These are phyloP conservation scores for Penicillium sclerotiorum DNA, from an alignment of 2,329 filamentous ascomycete genomes.

Conservation along the genomic window DNA sequence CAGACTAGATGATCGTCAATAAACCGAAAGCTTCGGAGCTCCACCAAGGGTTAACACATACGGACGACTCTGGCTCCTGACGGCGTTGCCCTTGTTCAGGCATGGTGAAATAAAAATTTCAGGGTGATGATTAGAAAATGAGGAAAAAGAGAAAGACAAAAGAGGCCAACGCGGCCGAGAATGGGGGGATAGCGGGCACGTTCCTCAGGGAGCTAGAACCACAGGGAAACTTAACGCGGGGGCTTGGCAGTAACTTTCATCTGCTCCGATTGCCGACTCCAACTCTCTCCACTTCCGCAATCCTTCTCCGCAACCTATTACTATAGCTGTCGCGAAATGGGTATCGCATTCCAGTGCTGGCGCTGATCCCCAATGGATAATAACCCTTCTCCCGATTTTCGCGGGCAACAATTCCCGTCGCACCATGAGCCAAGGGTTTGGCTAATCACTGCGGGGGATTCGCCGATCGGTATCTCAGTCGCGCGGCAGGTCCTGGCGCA, in stretches of 20 bases:
- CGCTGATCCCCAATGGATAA: slow-evolving; percentile 38
- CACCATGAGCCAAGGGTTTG: slow-evolving; percentile 78
- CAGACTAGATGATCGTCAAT: slow-evolving; percentile 40
- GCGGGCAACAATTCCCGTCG: slow-evolving; percentile 59
- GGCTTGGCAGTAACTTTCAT: slow-evolving; percentile 3
- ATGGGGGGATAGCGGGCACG: slow-evolving; percentile 10
- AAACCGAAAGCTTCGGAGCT: slow-evolving; percentile 4
- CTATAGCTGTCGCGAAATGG: slow-evolving; percentile 28
- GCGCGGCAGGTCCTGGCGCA: slow-evolving; percentile 82
- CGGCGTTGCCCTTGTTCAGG: slow-evolving; percentile 43
- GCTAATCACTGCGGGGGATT: slow-evolving; percentile 86
- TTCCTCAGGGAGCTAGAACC: slow-evolving; percentile 4
- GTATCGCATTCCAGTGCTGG: slow-evolving; percentile 26
- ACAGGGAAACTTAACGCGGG: slow-evolving; percentile 4
- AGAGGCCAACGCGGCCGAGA: slow-evolving; percentile 14
- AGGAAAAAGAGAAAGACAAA: slow-evolving; percentile 15
- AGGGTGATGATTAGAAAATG: slow-evolving; percentile 3
- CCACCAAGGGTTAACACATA: slow-evolving; percentile 15
- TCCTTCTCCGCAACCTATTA: not conserved
- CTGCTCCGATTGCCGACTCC: slow-evolving; percentile 1
- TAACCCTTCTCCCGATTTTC: slow-evolving; percentile 35
- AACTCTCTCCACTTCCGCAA: slow-evolving; percentile 2
- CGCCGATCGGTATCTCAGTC: slow-evolving; percentile 80
- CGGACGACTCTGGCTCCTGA: slow-evolving; percentile 35
- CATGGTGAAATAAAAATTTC: slow-evolving; percentile 38